Conservation (phyloP, 768 basidiomycete species). For the Stropharia rugosoannulata region DNA sequence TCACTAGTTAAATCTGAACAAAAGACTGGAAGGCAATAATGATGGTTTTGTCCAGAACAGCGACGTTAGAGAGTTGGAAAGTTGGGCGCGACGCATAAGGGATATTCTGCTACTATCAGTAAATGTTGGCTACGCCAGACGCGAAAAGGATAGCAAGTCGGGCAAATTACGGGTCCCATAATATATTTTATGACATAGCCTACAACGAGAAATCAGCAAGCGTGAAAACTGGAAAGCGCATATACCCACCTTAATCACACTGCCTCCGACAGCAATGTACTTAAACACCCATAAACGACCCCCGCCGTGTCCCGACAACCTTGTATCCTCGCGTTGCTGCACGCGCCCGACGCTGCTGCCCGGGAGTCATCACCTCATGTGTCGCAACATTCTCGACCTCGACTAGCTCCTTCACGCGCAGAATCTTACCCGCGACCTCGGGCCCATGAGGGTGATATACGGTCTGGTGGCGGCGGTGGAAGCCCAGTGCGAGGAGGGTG, state of each 20-base stretch:
- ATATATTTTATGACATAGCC: too few species aligned
- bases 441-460: conserved; percentile 78
- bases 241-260: neutral
- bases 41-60: too few species aligned
- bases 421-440: conserved; percentile 81
- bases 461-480: conserved; percentile 80
- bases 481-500: conserved; percentile 80
- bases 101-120: too few species aligned
- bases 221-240: too few species aligned
- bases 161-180: too few species aligned
- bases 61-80: too few species aligned
- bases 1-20: too few species aligned
- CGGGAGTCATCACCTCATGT: conserved; percentile 64
- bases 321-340: conserved; percentile 68
- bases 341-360: conserved; percentile 66
- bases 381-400: conserved; percentile 83
- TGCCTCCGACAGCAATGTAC: neutral
- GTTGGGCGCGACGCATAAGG: too few species aligned
- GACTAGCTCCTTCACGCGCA: conserved; percentile 86
- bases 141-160: too few species aligned
- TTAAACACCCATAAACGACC: conserved; percentile 25
- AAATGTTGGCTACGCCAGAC: too few species aligned
- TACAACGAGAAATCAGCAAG: too few species aligned
- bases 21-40: too few species aligned
- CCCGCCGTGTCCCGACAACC: conserved; percentile 42